Evolutionary conservation across 2,329 filamentous ascomycete genomes (phyloP).

Genomic region (Claviceps quebecensis): DNA sequence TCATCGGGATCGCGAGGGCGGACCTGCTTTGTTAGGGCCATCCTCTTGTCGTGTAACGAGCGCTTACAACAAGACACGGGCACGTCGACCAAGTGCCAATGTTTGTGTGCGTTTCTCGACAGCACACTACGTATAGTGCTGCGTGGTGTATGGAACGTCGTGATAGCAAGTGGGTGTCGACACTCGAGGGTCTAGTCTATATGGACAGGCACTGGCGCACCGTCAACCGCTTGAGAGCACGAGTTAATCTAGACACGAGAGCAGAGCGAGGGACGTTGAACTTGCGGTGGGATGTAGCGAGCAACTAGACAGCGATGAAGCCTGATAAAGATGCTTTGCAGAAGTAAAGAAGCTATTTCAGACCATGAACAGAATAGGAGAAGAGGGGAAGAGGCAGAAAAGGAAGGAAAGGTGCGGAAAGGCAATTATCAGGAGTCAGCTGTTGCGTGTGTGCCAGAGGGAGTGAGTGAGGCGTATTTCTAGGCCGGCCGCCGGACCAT

Average conservation of each 20-base stretch:
- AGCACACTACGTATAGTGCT: background rate
- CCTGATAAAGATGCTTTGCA: background rate
- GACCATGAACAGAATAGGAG: no score
- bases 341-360: background rate
- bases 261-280: background rate
- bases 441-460: background rate
- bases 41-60: conserved; percentile 27
- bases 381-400: background rate
- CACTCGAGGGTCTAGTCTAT: background rate
- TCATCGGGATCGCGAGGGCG: conserved; percentile 49
- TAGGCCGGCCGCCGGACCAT: conserved; percentile 4
- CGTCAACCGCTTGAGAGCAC: background rate
- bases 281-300: background rate
- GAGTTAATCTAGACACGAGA: background rate
- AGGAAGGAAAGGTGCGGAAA: background rate
- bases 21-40: conserved; percentile 38
- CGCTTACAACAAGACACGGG: conserved; percentile 31
- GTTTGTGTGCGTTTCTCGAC: conserved; percentile 8
- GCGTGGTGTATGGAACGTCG: background rate
- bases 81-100: conserved; percentile 14
- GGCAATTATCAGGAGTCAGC: background rate
- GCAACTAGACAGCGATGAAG: no score
- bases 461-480: conserved; percentile 7
- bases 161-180: background rate
- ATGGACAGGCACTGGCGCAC: background rate